Conservation (phyloP, 1,284 basidiomycete species). For the Naganishia sp. region DNA sequence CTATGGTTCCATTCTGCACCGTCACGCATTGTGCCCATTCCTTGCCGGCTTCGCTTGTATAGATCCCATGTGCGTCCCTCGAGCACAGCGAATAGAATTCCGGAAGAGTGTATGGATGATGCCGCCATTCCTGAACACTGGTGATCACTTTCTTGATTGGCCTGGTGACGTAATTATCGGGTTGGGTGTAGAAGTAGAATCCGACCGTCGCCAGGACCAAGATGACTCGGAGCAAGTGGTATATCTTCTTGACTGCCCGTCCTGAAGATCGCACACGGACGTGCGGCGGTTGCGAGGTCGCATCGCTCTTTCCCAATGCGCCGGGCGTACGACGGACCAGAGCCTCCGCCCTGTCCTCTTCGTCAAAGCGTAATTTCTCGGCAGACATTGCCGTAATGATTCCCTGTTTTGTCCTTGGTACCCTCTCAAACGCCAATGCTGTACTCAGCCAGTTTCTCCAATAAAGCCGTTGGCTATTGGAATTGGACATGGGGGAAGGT, state of each 20-base stretch:
- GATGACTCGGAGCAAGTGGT: neutral
- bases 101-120: conserved; percentile 15
- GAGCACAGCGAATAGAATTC: conserved; percentile 27
- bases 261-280: no score
- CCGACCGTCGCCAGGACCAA: neutral
- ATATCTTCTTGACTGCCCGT: neutral
- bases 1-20: conserved; percentile 22
- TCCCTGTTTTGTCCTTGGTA: no score
- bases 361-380: no score
- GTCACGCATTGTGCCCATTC: conserved; percentile 23
- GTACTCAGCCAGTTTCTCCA: no score
- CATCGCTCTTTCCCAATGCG: no score
- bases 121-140: conserved; percentile 13
- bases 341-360: no score
- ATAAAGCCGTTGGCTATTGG: no score
- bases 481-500: no score
- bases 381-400: no score
- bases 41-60: conserved; percentile 20
- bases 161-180: conserved; percentile 28
- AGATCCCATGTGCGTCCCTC: conserved; percentile 7
- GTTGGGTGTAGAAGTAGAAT: conserved; percentile 56
- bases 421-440: no score
- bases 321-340: no score
- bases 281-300: no score
- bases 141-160: neutral